Base-by-base conservation (phyloP, 2,329 filamentous ascomycete species). In the Dactylellina sp. region DNA sequence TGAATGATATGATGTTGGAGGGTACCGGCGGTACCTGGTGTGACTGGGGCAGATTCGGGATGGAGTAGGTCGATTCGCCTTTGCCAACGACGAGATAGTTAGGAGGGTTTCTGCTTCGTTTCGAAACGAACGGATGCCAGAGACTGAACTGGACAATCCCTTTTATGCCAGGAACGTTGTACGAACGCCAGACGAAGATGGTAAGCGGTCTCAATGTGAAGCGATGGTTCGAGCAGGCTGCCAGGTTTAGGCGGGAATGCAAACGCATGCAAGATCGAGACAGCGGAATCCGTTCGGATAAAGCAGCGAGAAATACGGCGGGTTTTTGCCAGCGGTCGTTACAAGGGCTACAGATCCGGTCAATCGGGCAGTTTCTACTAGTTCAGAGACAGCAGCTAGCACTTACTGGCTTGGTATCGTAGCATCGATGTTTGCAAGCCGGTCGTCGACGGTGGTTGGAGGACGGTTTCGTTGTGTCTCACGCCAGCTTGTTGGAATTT, bases 401-500 rank as follows among this genome's bases (percentile, higher is more conserved):
- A n/a, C n/a, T n/a, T n/a, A n/a, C n/a, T n/a, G n/a, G n/a, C n/a
- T n/a, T n/a, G n/a, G n/a, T n/a, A n/a, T n/a, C n/a, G n/a, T n/a
- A n/a, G n/a, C n/a, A n/a, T n/a, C n/a, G n/a, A n/a, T n/a, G n/a
- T n/a, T n/a, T n/a, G n/a, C n/a, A n/a, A n/a, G n/a, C n/a, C 28
- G 20, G 52, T 52, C 37, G 37, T 14, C 37, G 37, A 40, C 9
- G 28, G 28, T 9, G 28, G 28, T 39, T 11, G 28, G 37, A 55
- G 42, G 40, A 50, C 35, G 49, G 63, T 68, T 68, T 68, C 53
- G 63, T 52, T 42, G 63, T 68, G 63, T 68, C 53, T 68, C 55
- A 68, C 39, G 52, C 61, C 40, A 52, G 52, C 46, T 32, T 68
- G 53, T 59, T 59, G 63, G 53, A 60, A 60, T 68, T 68, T 53